Base-by-base conservation (phyloP, 768 basidiomycete species). In the Cytidiella melzeri region DNA sequence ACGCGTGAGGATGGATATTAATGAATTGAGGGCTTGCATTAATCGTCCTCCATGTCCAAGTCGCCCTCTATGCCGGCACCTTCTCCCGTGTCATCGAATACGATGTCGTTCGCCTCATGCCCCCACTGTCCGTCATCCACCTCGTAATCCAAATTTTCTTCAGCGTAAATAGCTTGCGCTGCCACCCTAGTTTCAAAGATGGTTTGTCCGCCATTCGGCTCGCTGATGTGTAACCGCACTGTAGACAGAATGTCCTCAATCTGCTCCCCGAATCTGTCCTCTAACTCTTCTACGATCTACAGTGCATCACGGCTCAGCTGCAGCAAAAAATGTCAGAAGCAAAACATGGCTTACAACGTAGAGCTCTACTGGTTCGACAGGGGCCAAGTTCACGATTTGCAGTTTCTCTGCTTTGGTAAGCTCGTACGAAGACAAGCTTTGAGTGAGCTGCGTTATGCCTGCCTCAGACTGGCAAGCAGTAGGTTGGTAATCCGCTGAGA, bases 261-360 rank as follows among this genome's bases (percentile, higher is more conserved):
- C 26, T 74, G 70, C 36, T 83, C 76, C 0, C 83, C 82, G 4
- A 92, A 75, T 39, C 93, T 78, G 55, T 88, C 85, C 65, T 93
- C 90, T 2, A 92, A 68, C 64, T 97, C 93, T 67, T 97, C 94
- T 7, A 97, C 80, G 47, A 95, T 86, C 93, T 96, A 46, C n/a
- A 21, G 19, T 12, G 21, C 5, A 10, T 18, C 24, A 37, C 13
- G 18, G 36, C 7, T 19, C 41, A 18, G 5, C n/a, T 39, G 6
- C 23, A 21, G 26, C n/a, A 40, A 39, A 47, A 6, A 39, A 21
- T 10, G 34, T 18, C 5, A 40, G 40, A 21, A 40, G 43, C 21
- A 12, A 12, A 7, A 21, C n/a, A 3, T 18, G 24, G 76, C 90
- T 41, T 55, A 94, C 92, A 49, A 90, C 86, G 60, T 96, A 94